Evolutionary conservation across 495 filamentous ascomycete genomes (phyloP).

Genomic region (Neurospora sp.): DNA sequence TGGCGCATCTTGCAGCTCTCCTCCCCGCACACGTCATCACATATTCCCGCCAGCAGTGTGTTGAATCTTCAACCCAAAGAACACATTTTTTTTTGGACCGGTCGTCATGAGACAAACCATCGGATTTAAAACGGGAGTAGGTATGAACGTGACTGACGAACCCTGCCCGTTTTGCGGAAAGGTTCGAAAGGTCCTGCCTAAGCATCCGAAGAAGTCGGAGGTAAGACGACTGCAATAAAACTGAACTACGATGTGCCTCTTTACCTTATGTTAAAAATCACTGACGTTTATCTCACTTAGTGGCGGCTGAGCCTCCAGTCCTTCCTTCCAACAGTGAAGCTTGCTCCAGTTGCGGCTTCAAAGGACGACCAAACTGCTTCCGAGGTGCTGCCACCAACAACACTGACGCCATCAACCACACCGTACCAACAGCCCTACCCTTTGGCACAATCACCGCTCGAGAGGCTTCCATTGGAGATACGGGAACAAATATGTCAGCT

Average conservation of each 20-base stretch:
- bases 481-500: neutral
- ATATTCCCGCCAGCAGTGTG: neutral
- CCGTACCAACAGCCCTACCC: neutral
- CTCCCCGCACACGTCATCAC: neutral
- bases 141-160: neutral
- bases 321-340: neutral
- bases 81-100: neutral
- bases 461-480: neutral
- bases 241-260: neutral
- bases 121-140: neutral
- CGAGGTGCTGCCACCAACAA: neutral
- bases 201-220: neutral
- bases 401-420: neutral
- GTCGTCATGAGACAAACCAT: neutral
- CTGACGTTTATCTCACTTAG: neutral
- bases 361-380: neutral
- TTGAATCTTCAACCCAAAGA: neutral
- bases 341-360: neutral
- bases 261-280: neutral
- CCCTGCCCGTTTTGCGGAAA: neutral
- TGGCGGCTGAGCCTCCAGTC: neutral
- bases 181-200: neutral
- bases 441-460: neutral
- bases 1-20: neutral
- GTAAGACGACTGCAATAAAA: neutral